phyloP scores from a whole-genome alignment of 176 grass and related monocot genomes.

The Oryza meridionalis region DNA sequence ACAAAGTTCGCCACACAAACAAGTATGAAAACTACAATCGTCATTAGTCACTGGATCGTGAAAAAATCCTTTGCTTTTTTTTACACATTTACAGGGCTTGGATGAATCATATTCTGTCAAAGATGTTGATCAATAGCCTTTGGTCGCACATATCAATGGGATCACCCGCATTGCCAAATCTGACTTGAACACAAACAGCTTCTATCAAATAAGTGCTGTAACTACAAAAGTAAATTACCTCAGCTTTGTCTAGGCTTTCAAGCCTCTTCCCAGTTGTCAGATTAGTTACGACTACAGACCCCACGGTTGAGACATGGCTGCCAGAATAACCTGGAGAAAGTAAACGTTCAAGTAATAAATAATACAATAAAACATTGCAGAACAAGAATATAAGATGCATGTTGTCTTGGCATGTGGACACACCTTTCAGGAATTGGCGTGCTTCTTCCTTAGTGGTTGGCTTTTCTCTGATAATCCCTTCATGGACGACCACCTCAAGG shows the following conservation, averaged over 20 bases:
- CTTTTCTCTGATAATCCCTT: slow-evolving; percentile 97
- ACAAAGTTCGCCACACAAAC: not conserved
- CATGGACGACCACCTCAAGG: slow-evolving; percentile 94
- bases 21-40: not conserved
- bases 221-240: slow-evolving; percentile 52
- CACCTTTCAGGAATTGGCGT: slow-evolving; percentile 92
- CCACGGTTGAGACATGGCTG: slow-evolving; percentile 87
- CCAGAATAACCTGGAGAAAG: slow-evolving; percentile 79
- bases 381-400: not conserved
- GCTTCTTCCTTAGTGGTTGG: slow-evolving; percentile 94
- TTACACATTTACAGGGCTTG: not conserved
- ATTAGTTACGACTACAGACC: slow-evolving; percentile 85
- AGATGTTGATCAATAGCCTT: not conserved
- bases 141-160: not conserved
- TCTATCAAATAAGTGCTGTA: not conserved
- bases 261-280: slow-evolving; percentile 74
- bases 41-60: not conserved
- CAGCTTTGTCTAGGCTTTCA: slow-evolving; percentile 83
- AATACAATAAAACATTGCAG: slow-evolving; percentile 25
- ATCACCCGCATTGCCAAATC: not conserved
- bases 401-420: not conserved
- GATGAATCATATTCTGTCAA: not conserved
- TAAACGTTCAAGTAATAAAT: slow-evolving; percentile 4
- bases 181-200: not conserved
- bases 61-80: not conserved